Evolutionary conservation across 352 stramenopile species (phyloP).

Genomic region (Phytophthora constricta): DNA sequence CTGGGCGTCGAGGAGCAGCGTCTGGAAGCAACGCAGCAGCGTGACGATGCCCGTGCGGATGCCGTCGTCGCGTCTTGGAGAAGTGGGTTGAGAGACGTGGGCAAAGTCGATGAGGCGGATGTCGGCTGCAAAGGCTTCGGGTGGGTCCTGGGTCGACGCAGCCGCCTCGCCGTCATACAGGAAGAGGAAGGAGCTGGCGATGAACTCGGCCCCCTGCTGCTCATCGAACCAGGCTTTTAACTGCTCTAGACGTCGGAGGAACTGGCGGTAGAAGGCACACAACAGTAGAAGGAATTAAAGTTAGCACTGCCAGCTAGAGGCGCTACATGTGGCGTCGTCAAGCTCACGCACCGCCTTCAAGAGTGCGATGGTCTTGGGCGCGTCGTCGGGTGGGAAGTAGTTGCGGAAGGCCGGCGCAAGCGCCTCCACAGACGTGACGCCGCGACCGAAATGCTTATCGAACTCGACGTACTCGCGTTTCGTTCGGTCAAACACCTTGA

Average conservation of each 20-base stretch:
- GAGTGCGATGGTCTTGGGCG: slow-evolving; percentile 36
- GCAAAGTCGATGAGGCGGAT: slow-evolving; percentile 89
- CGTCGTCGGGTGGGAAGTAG: slow-evolving; percentile 75
- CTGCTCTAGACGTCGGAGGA: slow-evolving; percentile 65
- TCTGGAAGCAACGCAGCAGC: slow-evolving; percentile 58
- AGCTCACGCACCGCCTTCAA: slow-evolving; percentile 50
- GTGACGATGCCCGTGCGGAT: slow-evolving; percentile 64
- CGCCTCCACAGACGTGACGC: slow-evolving; percentile 56
- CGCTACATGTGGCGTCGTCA: too few relatives aligned
- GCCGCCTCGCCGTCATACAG: slow-evolving; percentile 87
- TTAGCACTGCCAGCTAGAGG: too few relatives aligned
- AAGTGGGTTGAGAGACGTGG: slow-evolving; percentile 49
- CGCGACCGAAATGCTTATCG: slow-evolving; percentile 89
- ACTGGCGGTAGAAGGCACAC: slow-evolving; percentile 37
- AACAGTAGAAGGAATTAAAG: neutral
- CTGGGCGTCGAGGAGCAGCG: slow-evolving; percentile 37
- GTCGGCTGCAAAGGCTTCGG: slow-evolving; percentile 37
- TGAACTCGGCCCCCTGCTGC: slow-evolving; percentile 90
- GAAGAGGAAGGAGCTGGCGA: slow-evolving; percentile 95
- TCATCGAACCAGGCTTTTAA: slow-evolving; percentile 80
- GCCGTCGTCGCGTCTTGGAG: slow-evolving; percentile 54
- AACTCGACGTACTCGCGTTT: slow-evolving; percentile 72
- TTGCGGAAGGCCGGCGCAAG: slow-evolving; percentile 72
- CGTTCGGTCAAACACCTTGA: slow-evolving; percentile 86
- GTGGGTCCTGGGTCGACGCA: neutral